Evolutionary conservation across 768 basidiomycete species (phyloP).

Genomic region (Tylopilus sp.): DNA sequence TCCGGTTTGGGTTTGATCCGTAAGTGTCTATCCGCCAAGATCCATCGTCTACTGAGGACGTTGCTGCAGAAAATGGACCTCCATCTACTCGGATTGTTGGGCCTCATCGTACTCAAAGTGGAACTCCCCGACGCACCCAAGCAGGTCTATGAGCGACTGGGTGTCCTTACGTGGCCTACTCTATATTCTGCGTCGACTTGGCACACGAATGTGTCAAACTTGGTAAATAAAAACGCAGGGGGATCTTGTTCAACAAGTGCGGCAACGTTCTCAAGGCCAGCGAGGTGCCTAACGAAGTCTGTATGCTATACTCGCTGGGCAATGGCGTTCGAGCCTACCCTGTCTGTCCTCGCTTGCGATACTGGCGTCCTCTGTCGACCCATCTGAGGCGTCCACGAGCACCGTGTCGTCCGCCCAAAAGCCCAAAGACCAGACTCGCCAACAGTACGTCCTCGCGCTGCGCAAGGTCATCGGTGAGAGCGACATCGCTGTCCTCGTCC

Average conservation of each 20-base stretch:
- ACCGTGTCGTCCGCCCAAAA: no score
- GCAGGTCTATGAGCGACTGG: conserved; percentile 51
- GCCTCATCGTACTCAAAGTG: conserved; percentile 61
- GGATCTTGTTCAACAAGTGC: conserved; percentile 58
- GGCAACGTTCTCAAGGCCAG: conserved; percentile 43
- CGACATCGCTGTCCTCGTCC: no score
- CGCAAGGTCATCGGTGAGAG: no score
- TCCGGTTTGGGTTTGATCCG: conserved; percentile 49
- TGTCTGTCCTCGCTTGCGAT: no score
- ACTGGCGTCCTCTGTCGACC: no score
- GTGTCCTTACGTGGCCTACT: conserved; percentile 47
- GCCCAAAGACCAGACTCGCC: no score
- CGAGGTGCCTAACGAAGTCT: conserved; percentile 48
- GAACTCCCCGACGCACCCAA: conserved; percentile 63
- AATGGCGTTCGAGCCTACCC: no score
- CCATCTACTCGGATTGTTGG: conserved; percentile 66
- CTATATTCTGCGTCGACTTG: conserved; percentile 62
- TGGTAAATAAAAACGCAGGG: conserved; percentile 67
- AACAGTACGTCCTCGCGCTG: no score
- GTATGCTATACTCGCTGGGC: conserved; percentile 56
- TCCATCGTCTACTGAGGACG: neutral
- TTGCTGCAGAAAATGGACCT: conserved; percentile 47
- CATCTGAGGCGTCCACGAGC: no score
- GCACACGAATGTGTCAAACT: conserved; percentile 78
- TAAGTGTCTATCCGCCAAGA: conserved; percentile 30